Base-by-base conservation (phyloP, 305 asterid species). In the Rubia peregrina region DNA sequence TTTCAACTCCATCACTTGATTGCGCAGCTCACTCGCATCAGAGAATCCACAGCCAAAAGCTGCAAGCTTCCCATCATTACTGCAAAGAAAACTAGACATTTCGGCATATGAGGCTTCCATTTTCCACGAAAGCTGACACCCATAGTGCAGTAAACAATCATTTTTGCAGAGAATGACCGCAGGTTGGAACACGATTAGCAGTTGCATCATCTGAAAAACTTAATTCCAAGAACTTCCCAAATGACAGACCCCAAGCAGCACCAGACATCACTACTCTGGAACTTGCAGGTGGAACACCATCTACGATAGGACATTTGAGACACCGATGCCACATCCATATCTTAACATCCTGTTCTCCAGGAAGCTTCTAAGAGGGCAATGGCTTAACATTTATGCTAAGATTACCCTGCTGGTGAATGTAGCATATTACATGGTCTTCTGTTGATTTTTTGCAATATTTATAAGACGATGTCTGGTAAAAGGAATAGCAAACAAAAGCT, bases 261-360 rank as follows among this genome's bases (percentile, higher is more conserved):
- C 89, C 88, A 24, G 97, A 90, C 99, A 95, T 92, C 65, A 92
- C 81, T 49, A 92, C 91, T 74, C 95, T 85, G 65, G 66, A 82
- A 63, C 91, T 87, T 62, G 96, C 95, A n/a, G 98, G 98, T 36
- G 99, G 97, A 71, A 87, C 89, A 67, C 97, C 98, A 12, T 82
- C 88, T 16, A 75, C 61, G 36, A 77, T 86, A 33, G 73, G 78
- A 72, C 98, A 95, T 81, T 75, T 85, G 69, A 95, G 91, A 85
- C 99, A 95, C 75, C 98, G 79, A 71, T 95, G 99, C 99, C 99
- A 95, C 99, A 95, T 95, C 99, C 98, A 95, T 76, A 95, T 92
- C 87, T 86, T 95, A 70, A 96, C 93, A 75, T 92, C 98, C 41
- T 79, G 78, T 76, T 86, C 96, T 46, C 97, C 97, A 43, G 94